Percentiles rank a stretch among this genome's conserved stretches.
These are phyloP conservation scores for Jacaranda copaia DNA, from an alignment of 257 asterid genomes.

Conservation along the genomic window DNA sequence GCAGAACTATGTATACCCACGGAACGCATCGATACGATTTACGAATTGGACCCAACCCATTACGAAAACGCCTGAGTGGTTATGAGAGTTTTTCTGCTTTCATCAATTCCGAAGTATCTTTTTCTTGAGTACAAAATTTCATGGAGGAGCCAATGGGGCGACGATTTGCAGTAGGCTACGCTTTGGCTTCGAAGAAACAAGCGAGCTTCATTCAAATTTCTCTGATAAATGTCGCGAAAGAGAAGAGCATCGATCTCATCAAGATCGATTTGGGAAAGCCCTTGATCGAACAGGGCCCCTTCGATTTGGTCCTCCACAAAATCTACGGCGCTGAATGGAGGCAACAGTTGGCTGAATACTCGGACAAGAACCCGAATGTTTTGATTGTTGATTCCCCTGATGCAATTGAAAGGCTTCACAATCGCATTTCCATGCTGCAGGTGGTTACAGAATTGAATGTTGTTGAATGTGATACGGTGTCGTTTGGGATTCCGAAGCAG, in stretches of 20 bases:
- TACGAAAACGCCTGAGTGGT: slow-evolving; percentile 31
- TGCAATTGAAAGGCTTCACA: slow-evolving; percentile 70
- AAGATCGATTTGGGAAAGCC: slow-evolving; percentile 62
- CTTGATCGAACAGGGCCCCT: slow-evolving; percentile 71
- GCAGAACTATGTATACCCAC: slow-evolving; percentile 38
- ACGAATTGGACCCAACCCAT: slow-evolving; percentile 18
- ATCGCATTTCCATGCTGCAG: slow-evolving; percentile 78
- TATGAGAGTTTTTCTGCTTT: slow-evolving; percentile 37
- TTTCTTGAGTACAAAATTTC: slow-evolving; percentile 13
- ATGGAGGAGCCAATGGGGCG: slow-evolving; percentile 54
- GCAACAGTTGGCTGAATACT: slow-evolving; percentile 57
- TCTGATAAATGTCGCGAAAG: slow-evolving; percentile 58
- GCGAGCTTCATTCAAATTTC: slow-evolving; percentile 72
- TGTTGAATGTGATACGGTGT: slow-evolving; percentile 41
- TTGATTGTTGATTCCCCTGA: slow-evolving; percentile 67
- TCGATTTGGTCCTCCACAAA: slow-evolving; percentile 76
- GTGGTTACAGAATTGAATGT: slow-evolving; percentile 54
- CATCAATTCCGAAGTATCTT: slow-evolving; percentile 21
- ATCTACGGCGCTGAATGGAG: slow-evolving; percentile 71
- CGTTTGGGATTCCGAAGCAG: slow-evolving; percentile 75
- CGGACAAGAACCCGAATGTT: slow-evolving; percentile 51
- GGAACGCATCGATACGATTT: slow-evolving; percentile 29
- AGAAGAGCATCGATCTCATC: slow-evolving; percentile 69
- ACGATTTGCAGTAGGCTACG: slow-evolving; percentile 72
- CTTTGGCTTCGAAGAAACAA: slow-evolving; percentile 79